phyloP scores from a whole-genome alignment of 371 early-diverging fungal genomes.

The Saksenaea vasiformis region DNA sequence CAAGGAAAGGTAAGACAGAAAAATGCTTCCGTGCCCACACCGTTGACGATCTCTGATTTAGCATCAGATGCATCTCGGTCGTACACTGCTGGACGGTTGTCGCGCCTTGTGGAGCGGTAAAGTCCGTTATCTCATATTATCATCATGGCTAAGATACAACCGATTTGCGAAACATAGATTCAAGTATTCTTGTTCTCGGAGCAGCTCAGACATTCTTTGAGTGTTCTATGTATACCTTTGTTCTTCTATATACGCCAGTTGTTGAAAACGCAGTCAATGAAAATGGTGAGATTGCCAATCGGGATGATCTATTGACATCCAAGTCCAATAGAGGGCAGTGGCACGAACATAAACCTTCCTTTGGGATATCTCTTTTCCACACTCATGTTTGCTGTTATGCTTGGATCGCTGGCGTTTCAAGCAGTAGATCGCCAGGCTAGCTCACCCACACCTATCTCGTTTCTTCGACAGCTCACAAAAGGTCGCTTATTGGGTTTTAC shows the following conservation, averaged over 20 bases:
- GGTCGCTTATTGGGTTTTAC: slow-evolving; percentile 30
- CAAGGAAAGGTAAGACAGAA: slow-evolving; percentile 23
- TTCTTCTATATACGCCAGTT: slow-evolving; percentile 75
- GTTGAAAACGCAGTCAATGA: slow-evolving; percentile 45
- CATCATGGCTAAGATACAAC: slow-evolving; percentile 6
- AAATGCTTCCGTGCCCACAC: not conserved
- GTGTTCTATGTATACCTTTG: slow-evolving; percentile 82
- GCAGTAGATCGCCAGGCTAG: slow-evolving; percentile 32
- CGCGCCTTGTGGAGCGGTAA: slow-evolving; percentile 39
- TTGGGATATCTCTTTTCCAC: slow-evolving; percentile 69
- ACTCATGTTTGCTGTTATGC: slow-evolving; percentile 78
- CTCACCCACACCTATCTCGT: not conserved
- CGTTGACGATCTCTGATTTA: not conserved
- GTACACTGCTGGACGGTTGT: slow-evolving; percentile 16
- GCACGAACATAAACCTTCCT: slow-evolving; percentile 30
- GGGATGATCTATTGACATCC: not conserved
- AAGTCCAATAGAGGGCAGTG: not conserved
- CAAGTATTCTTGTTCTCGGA: slow-evolving; percentile 65
- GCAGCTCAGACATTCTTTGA: slow-evolving; percentile 77
- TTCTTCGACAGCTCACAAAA: slow-evolving; percentile 15
- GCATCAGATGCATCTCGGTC: slow-evolving; percentile 9
- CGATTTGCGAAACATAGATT: slow-evolving; percentile 26
- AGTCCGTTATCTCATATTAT: not conserved
- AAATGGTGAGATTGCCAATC: not conserved
- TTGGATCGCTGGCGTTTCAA: slow-evolving; percentile 69